phyloP scores from a whole-genome alignment of 2,329 filamentous ascomycete genomes.

The Hymenoscyphus scutula region DNA sequence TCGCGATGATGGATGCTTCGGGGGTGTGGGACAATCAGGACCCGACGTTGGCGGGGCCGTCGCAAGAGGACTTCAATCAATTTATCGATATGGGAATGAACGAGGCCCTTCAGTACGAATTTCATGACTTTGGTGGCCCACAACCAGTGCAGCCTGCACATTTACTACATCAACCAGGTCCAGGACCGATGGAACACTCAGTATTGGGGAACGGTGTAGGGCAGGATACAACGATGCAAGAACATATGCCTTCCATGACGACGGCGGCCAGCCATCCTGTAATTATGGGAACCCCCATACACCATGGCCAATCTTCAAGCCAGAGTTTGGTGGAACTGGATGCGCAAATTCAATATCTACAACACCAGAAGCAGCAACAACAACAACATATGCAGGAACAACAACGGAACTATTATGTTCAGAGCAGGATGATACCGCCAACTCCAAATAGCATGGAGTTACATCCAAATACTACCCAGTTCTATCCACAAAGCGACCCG shows the following conservation, averaged over 20 bases:
- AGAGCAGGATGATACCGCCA: constrained; percentile 66
- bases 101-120: constrained; percentile 59
- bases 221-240: constrained; percentile 41
- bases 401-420: constrained; percentile 48
- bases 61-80: constrained; percentile 63
- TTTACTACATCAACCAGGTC: constrained; percentile 38
- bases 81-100: constrained; percentile 61
- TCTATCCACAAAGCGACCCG: constrained; percentile 54
- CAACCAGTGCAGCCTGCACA: constrained; percentile 31
- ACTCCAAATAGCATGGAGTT: constrained; percentile 81
- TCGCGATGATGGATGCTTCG: constrained; percentile 35
- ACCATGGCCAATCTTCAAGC: constrained; percentile 45
- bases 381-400: constrained; percentile 3
- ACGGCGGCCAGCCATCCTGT: constrained; percentile 42
- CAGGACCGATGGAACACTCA: constrained; percentile 45
- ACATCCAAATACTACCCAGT: constrained; percentile 55
- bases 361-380: constrained; percentile 55
- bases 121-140: constrained; percentile 49
- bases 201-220: constrained; percentile 40
- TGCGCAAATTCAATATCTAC: constrained; percentile 63
- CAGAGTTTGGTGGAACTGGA: constrained; percentile 60
- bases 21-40: constrained; percentile 54
- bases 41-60: constrained; percentile 48
- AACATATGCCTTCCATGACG: constrained; percentile 50
- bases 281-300: constrained; percentile 40